Evolutionary conservation across 164 flowering plant species (phyloP).

Genomic region (Tetracentron sinense): DNA sequence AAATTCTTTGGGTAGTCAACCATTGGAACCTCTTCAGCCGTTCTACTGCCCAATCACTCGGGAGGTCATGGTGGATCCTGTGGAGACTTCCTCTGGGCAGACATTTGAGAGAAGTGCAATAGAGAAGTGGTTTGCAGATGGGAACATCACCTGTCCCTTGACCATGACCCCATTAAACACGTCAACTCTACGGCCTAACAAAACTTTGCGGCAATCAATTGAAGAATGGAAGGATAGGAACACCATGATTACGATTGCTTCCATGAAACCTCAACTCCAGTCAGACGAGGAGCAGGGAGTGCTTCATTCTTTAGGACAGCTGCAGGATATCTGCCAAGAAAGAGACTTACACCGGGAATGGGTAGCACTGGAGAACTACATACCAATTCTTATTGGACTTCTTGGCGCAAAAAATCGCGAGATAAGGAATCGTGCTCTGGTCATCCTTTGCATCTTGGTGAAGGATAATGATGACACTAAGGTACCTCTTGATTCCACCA

Average conservation of each 20-base stretch:
- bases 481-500: constrained; percentile 38
- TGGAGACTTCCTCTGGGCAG: constrained; percentile 69
- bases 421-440: constrained; percentile 43
- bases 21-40: constrained; percentile 61
- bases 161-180: constrained; percentile 43
- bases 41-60: constrained; percentile 63
- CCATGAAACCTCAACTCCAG: constrained; percentile 37
- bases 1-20: constrained; percentile 57
- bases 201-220: constrained; percentile 65
- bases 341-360: constrained; percentile 60
- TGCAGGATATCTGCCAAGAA: constrained; percentile 53
- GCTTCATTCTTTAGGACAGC: constrained; percentile 39
- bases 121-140: constrained; percentile 60
- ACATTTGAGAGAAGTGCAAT: constrained; percentile 75
- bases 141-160: constrained; percentile 54
- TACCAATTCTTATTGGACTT: constrained; percentile 42
- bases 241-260: constrained; percentile 56
- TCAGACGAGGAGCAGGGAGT: constrained; percentile 48
- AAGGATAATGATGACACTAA: constrained; percentile 52
- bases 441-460: constrained; percentile 46
- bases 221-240: constrained; percentile 85
- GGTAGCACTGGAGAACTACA: constrained; percentile 60
- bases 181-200: constrained; percentile 53
- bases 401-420: constrained; percentile 43
- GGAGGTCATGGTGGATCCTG: constrained; percentile 75